Percentiles rank a stretch among this genome's conserved stretches.
Evolutionary conservation across 2,329 filamentous ascomycete genomes (phyloP).

Genomic region (Bipolaris zeicola): DNA sequence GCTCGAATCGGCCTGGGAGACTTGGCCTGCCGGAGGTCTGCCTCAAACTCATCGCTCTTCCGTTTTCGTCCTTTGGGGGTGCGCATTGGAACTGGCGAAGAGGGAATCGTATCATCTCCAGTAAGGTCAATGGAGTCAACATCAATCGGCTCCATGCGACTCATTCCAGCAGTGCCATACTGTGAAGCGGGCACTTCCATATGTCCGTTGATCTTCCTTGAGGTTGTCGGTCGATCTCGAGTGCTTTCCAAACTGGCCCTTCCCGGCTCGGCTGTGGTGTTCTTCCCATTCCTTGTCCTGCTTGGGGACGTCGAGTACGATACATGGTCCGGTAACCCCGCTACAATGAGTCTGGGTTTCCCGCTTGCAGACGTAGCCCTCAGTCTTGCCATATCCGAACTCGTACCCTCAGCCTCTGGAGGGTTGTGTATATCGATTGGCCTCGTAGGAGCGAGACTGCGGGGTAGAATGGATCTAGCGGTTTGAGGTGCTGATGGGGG

Average conservation of each 20-base stretch:
- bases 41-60: constrained; percentile 54
- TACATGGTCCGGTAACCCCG: constrained; percentile 26
- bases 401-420: constrained; percentile 11
- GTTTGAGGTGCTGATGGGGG: constrained; percentile 17
- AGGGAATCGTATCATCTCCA: constrained; percentile 27
- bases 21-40: constrained; percentile 25
- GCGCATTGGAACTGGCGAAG: constrained; percentile 25
- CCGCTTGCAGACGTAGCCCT: constrained; percentile 51
- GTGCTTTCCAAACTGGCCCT: neutral
- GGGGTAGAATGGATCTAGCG: constrained; percentile 25
- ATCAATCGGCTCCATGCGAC: constrained; percentile 21
- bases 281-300: constrained; percentile 7
- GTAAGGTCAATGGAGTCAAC: constrained; percentile 48
- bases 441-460: constrained; percentile 26
- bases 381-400: constrained; percentile 52
- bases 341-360: constrained; percentile 45
- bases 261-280: neutral
- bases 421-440: constrained; percentile 36
- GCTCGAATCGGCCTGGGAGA: constrained; percentile 24
- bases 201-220: constrained; percentile 4
- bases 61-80: constrained; percentile 47
- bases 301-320: constrained; percentile 10
- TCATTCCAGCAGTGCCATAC: constrained; percentile 8
- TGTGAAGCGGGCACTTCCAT: constrained; percentile 15
- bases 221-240: constrained; percentile 2